Conservation (phyloP, 257 asterid species). For the Solanum rostratum region DNA sequence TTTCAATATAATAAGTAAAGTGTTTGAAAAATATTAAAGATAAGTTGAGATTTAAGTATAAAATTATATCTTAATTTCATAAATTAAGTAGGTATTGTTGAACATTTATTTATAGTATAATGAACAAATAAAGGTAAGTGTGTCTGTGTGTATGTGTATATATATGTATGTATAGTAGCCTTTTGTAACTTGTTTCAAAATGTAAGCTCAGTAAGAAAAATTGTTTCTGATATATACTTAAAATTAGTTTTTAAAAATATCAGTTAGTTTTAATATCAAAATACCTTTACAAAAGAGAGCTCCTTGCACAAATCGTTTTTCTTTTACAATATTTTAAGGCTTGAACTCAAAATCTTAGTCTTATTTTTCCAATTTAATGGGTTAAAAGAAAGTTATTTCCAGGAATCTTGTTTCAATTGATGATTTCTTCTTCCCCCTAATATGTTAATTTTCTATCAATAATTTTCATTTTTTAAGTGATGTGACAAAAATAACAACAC, state of each 20-base stretch:
- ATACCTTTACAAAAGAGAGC: not conserved
- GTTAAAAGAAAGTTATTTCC: not conserved
- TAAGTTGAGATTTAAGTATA: no score
- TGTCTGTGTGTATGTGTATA: no score
- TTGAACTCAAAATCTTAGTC: not conserved
- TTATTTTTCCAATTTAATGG: not conserved
- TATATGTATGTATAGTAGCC: not conserved
- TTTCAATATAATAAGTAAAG: no score
- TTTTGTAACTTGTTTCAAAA: not conserved
- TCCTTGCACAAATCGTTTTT: no score
- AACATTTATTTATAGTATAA: no score
- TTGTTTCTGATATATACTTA: not conserved
- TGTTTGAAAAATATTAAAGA: no score
- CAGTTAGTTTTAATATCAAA: no score
- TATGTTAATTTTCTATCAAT: not conserved
- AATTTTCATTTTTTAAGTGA: not conserved
- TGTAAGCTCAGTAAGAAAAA: not conserved
- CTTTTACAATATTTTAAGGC: not conserved
- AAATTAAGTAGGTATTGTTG: no score
- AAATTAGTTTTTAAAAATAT: no score
- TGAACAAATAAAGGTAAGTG: no score
- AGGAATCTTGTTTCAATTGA: not conserved
- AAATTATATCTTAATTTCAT: no score
- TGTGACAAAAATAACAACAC: no score
- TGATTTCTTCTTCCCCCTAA: not conserved